Conservation (phyloP, 371 early-diverging fungal genomes). For the Mortierella sp. region DNA sequence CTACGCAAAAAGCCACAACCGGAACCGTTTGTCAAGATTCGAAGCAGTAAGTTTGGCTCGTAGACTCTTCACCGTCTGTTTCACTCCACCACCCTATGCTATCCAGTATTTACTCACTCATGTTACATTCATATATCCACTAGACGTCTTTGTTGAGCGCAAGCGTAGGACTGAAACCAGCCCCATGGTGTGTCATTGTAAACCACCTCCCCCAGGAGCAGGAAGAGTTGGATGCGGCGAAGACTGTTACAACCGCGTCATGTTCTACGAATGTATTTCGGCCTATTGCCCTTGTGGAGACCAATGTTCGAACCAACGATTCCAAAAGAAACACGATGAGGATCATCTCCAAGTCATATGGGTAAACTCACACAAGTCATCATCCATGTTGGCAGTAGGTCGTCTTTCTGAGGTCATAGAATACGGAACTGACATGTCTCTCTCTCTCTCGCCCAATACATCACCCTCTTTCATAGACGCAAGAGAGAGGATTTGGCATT, state of each 20-base stretch:
- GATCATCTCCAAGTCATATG: slow-evolving; percentile 72
- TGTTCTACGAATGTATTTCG: slow-evolving; percentile 84
- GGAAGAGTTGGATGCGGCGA: slow-evolving; percentile 75
- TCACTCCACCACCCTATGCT: too few relatives aligned
- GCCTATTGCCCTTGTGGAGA: slow-evolving; percentile 76
- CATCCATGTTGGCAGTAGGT: too few relatives aligned
- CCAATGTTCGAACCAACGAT: slow-evolving; percentile 80
- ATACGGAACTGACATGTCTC: neutral
- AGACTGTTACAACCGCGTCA: slow-evolving; percentile 80
- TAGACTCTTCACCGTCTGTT: neutral
- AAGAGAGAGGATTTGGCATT: slow-evolving; percentile 83
- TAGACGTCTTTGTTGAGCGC: slow-evolving; percentile 81
- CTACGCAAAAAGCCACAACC: slow-evolving; percentile 35
- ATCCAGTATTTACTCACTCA: neutral
- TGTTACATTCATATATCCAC: neutral
- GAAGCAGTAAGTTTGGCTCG: slow-evolving; percentile 33
- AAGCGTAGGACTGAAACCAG: slow-evolving; percentile 63
- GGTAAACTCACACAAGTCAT: too few relatives aligned
- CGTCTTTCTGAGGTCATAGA: too few relatives aligned
- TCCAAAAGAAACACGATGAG: slow-evolving; percentile 67
- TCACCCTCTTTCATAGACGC: slow-evolving; percentile 56
- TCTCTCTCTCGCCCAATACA: slow-evolving; percentile 4
- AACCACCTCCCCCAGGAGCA: slow-evolving; percentile 58
- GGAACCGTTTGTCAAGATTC: slow-evolving; percentile 50
- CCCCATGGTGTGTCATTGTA: slow-evolving; percentile 71